These are phyloP conservation scores for Aspergillus novoparasiticus DNA, from an alignment of 2,329 filamentous ascomycete genomes.

Conservation along the genomic window DNA sequence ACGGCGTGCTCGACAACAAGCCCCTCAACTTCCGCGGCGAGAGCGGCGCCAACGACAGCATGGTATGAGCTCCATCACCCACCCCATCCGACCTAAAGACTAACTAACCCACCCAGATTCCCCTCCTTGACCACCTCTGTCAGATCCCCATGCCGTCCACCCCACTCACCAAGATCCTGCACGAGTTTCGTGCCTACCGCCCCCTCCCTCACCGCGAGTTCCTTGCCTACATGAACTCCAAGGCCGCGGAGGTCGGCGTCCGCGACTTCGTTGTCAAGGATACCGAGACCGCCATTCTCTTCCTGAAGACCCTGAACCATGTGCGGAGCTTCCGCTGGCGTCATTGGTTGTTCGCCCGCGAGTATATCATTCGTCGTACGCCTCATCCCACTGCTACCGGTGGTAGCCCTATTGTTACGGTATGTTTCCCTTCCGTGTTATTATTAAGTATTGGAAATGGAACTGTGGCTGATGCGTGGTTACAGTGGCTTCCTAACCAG, in stretches of 20 bases:
- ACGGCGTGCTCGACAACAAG: slow-evolving; percentile 72
- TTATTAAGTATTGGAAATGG: not conserved
- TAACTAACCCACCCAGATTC: slow-evolving; percentile 55
- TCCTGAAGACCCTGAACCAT: slow-evolving; percentile 50
- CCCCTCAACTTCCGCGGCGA: slow-evolving; percentile 86
- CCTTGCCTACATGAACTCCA: slow-evolving; percentile 67
- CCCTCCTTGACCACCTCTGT: slow-evolving; percentile 83
- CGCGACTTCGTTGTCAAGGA: slow-evolving; percentile 41
- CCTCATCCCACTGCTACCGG: slow-evolving; percentile 52
- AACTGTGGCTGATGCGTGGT: slow-evolving; percentile 3
- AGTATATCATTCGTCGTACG: slow-evolving; percentile 52
- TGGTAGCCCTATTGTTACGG: slow-evolving; percentile 52
- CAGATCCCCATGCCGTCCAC: slow-evolving; percentile 86
- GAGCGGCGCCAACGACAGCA: slow-evolving; percentile 91
- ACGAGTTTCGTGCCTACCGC: slow-evolving; percentile 86
- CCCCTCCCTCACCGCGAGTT: slow-evolving; percentile 88
- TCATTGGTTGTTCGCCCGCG: slow-evolving; percentile 52
- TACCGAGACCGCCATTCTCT: slow-evolving; percentile 45
- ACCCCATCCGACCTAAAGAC: not conserved
- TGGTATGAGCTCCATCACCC: slow-evolving; percentile 52
- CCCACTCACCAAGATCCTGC: slow-evolving; percentile 82
- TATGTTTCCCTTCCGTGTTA: slow-evolving; percentile 24
- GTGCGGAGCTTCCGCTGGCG: slow-evolving; percentile 54
- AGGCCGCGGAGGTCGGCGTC: slow-evolving; percentile 51
- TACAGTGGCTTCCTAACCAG: slow-evolving; percentile 52